phyloP scores from a whole-genome alignment of 768 basidiomycete genomes.

The Boletellus emodensis region DNA sequence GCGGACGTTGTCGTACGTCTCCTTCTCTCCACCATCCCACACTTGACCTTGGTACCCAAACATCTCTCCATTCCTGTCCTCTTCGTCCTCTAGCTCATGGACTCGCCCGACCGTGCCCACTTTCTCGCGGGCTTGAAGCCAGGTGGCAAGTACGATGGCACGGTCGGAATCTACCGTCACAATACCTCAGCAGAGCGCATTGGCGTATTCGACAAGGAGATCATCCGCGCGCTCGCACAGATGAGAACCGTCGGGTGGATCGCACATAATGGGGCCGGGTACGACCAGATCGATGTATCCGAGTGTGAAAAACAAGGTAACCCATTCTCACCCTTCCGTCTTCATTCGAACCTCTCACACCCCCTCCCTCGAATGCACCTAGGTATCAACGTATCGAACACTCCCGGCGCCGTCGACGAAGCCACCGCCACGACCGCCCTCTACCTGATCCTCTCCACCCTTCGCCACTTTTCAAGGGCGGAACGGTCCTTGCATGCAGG shows the following conservation, averaged over 20 bases:
- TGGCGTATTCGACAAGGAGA: conserved; percentile 76
- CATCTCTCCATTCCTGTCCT: no score
- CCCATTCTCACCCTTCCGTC: not conserved
- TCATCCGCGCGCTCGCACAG: conserved; percentile 62
- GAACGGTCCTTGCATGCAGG: conserved; percentile 51
- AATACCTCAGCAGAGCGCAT: conserved; percentile 61
- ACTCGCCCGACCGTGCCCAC: conserved; percentile 59
- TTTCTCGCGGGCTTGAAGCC: conserved; percentile 62
- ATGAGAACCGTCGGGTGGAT: conserved; percentile 69
- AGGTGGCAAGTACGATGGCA: conserved; percentile 69
- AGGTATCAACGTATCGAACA: conserved; percentile 76
- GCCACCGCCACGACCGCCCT: conserved; percentile 87
- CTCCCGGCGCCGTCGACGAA: conserved; percentile 86
- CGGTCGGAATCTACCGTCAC: conserved; percentile 76
- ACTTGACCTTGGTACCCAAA: no score
- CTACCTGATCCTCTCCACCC: conserved; percentile 73
- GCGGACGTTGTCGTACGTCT: conserved; percentile 73
- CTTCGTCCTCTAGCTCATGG: conserved; percentile 38
- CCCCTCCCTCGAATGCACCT: not conserved
- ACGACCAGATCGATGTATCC: conserved; percentile 79
- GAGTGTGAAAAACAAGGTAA: conserved; percentile 69
- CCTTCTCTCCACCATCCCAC: no score
- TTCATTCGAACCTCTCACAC: not conserved
- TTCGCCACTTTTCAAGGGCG: conserved; percentile 67
- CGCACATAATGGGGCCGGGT: conserved; percentile 90